phyloP scores from a whole-genome alignment of 768 basidiomycete genomes.

The Lactifluus echinatus region DNA sequence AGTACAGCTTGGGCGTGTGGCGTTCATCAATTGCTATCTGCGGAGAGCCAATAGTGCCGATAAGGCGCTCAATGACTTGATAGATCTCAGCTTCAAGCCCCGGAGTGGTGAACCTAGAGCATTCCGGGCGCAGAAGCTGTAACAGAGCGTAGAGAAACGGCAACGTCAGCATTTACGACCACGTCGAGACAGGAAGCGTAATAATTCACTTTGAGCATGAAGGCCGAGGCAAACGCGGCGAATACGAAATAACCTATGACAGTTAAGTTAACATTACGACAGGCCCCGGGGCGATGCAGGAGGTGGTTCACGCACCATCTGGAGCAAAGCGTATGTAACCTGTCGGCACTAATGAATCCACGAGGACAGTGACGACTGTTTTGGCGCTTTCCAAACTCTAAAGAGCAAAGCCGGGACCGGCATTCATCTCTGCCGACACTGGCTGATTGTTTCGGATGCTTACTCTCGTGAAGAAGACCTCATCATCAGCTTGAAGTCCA shows the following conservation, averaged over 20 bases:
- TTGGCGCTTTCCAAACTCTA: constrained; percentile 19
- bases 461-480: constrained; percentile 25
- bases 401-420: not conserved
- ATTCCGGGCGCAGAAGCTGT: constrained; percentile 73
- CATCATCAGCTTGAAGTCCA: constrained; percentile 20
- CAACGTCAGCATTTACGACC: not conserved
- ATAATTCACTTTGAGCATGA: constrained; percentile 61
- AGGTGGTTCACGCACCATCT: constrained; percentile 15
- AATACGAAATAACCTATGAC: constrained; percentile 24
- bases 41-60: constrained; percentile 57
- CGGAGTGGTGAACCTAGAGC: constrained; percentile 46
- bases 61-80: constrained; percentile 51
- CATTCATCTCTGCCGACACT: not conserved
- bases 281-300: not conserved
- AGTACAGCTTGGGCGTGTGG: constrained; percentile 73
- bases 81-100: constrained; percentile 58
- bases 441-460: not conserved
- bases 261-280: not conserved
- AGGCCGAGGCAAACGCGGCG: constrained; percentile 51
- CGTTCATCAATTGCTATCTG: constrained; percentile 73
- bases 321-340: constrained; percentile 26
- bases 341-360: constrained; percentile 18
- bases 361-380: constrained; percentile 11
- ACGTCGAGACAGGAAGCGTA: not conserved
- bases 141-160: not conserved